These are phyloP conservation scores for Exserohilum rostratum DNA, from an alignment of 2,329 filamentous ascomycete species.

Conservation along the genomic window DNA sequence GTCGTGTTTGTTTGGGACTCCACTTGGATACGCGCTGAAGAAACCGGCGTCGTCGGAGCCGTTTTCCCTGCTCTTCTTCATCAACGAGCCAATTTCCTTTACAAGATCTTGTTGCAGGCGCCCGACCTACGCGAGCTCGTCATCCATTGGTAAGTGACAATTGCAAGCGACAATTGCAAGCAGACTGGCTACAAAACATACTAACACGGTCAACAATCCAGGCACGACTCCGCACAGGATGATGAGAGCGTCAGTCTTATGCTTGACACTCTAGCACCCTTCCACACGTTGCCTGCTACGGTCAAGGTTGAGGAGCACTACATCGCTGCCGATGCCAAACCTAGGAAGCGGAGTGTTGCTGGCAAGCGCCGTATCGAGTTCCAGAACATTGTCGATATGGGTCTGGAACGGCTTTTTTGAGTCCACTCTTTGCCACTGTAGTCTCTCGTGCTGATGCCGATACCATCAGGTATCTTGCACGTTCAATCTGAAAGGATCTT, in stretches of 20 bases:
- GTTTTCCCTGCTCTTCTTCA: slow-evolving; percentile 38
- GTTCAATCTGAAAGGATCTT: neutral
- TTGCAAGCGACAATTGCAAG: neutral
- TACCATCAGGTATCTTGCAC: neutral
- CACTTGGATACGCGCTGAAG: slow-evolving; percentile 36
- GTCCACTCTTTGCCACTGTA: neutral
- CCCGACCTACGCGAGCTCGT: slow-evolving; percentile 33
- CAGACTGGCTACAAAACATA: neutral
- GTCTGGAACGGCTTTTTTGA: slow-evolving; percentile 25
- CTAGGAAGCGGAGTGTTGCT: slow-evolving; percentile 28
- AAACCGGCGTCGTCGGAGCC: slow-evolving; percentile 19
- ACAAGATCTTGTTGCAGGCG: slow-evolving; percentile 31
- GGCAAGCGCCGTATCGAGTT: slow-evolving; percentile 41
- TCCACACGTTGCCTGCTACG: slow-evolving; percentile 26
- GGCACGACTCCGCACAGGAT: slow-evolving; percentile 40
- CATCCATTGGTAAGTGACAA: slow-evolving; percentile 33
- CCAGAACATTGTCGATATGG: slow-evolving; percentile 30
- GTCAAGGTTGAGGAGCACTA: slow-evolving; percentile 37
- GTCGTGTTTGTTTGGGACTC: slow-evolving; percentile 44
- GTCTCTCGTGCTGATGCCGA: neutral
- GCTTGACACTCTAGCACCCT: slow-evolving; percentile 30
- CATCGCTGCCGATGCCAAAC: slow-evolving; percentile 31
- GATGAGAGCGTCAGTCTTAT: slow-evolving; percentile 27
- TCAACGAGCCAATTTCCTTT: slow-evolving; percentile 32
- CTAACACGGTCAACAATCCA: neutral